These are phyloP conservation scores for Piromyces finnis DNA, from an alignment of 192 early-diverging fungal species.

Conservation along the genomic window DNA sequence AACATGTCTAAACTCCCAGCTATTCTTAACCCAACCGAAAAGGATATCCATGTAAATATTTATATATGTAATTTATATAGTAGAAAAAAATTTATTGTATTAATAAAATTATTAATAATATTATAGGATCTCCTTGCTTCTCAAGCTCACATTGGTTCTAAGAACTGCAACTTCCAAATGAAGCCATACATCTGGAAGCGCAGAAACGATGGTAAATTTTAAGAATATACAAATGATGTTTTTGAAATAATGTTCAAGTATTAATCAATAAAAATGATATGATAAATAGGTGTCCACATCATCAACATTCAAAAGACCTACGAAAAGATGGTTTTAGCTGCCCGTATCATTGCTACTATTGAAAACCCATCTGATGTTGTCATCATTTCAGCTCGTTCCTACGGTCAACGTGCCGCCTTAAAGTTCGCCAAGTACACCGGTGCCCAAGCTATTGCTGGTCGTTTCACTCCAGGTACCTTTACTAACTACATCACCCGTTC, in stretches of 20 bases:
- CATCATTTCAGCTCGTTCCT: conserved; percentile 91
- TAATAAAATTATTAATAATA: too few relatives aligned
- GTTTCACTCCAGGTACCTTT: conserved; percentile 99
- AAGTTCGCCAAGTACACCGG: conserved; percentile 99
- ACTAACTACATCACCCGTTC: conserved; percentile 99
- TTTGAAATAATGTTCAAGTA: too few relatives aligned
- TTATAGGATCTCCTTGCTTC: neutral
- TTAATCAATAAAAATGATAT: too few relatives aligned
- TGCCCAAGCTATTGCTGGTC: conserved; percentile 96
- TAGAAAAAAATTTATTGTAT: too few relatives aligned
- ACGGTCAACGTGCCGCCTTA: conserved; percentile 94
- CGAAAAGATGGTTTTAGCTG: conserved; percentile 98
- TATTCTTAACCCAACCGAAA: conserved; percentile 25
- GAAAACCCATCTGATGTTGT: conserved; percentile 97
- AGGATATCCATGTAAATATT: neutral
- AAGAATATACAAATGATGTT: neutral
- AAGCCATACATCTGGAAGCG: conserved; percentile 90
- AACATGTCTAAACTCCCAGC: conserved; percentile 38
- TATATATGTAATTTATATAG: too few relatives aligned
- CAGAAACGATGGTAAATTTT: conserved; percentile 66
- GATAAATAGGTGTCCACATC: conserved; percentile 64
- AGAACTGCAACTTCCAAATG: conserved; percentile 95
- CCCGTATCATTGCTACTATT: conserved; percentile 94
- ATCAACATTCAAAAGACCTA: conserved; percentile 99
- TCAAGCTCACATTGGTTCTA: neutral